Base-by-base conservation (phyloP, 1,139 yeast species). In the Waltiozyma sp. region DNA sequence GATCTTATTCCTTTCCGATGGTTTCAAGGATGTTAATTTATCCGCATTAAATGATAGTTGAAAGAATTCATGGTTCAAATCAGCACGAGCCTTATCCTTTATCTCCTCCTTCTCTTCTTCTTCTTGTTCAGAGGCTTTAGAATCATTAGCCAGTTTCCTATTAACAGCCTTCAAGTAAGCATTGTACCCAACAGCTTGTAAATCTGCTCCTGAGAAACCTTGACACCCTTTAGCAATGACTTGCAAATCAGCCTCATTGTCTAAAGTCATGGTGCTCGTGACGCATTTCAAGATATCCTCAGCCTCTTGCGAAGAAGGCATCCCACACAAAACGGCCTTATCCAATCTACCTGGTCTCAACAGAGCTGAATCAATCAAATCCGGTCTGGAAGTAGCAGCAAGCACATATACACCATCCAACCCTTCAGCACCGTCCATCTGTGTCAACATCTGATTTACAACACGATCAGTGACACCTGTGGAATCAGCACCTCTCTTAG, bases 201-300 rank as follows among this genome's bases (percentile, higher is more conserved):
- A 67, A 63, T 91, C 98, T 1, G 98, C 98, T 38, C 98, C 98
- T 0, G 96, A 87, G 55, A 95, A 88, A 0, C 97, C 97, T 0
- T 83, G 91, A 0, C 96, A 84, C 15, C 31, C 31, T 4, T 26
- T 26, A 26, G 31, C 6, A 26, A 26, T 26, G n/a, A 11, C 31
- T 26, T 10, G 5, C 31, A 26, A 26, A 10, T 26, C 31, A 5
- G 10, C 31, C 5, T 14, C 31, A 14, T 10, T 10, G n/a, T 10
- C 31, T 4, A 26, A 14, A 6, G 31, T 7, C 31, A 26, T 26
- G 4, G 31, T 26, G 10, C 31, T 26, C 4, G 31, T 26, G n/a
- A 26, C 31, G 10, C 31, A 26, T 26, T 26, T 26, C 31, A 26
- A 26, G 10, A 26, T 26, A 10, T 26, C 31, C 31, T 26, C 13